Evolutionary conservation across 1,139 yeast genomes (phyloP), one percentile per base, ranked within the genome.

Genomic region (Casaregolazyma suthepensis): DNA sequence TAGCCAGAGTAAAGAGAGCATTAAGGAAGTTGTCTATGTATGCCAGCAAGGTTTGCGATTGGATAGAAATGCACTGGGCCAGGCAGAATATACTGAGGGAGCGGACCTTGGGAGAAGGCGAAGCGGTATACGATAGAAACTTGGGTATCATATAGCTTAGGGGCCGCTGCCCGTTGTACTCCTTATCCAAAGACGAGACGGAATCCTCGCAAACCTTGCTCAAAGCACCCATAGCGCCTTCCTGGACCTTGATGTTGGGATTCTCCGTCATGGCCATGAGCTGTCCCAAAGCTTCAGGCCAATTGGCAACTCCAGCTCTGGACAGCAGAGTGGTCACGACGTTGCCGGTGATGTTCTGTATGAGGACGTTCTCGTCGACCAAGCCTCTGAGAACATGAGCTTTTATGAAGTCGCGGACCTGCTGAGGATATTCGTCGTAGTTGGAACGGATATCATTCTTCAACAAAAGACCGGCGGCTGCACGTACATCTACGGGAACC

Each of bases 141-240:
- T 78, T 78, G 15, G 85, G 83, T 47, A 89, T 76, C 74, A 91
- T 76, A 57, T 76, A 79, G 56, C 82, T 82, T 57, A 87, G 72
- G 0, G 96, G 96, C 59, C 80, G 73, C 62, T 78, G 81, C 12
- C 91, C 90, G 61, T 77, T 78, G 66, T 75, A 80, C 60, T 79
- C 87, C 59, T 72, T 73, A 64, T 85, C 89, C 56, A 88, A 73
- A 20, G 75, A 66, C 43, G 71, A 66, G 26, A 80, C 78, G 23
- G 85, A 79, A 70, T 93, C 98, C 67, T 93, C 98, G 74, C 96
- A 88, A 50, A 93, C 86, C 66, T 91, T 89, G 45, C 84, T 76
- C 57, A 94, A 74, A 0, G 98, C 93, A 60, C 87, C 77, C 72
- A 90, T 80, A 18, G 97, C 89, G 54, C 88, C 87, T 63, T 85